These are phyloP conservation scores for Fusarium piperis DNA, from an alignment of 2,329 filamentous ascomycete genomes.

Conservation along the genomic window DNA sequence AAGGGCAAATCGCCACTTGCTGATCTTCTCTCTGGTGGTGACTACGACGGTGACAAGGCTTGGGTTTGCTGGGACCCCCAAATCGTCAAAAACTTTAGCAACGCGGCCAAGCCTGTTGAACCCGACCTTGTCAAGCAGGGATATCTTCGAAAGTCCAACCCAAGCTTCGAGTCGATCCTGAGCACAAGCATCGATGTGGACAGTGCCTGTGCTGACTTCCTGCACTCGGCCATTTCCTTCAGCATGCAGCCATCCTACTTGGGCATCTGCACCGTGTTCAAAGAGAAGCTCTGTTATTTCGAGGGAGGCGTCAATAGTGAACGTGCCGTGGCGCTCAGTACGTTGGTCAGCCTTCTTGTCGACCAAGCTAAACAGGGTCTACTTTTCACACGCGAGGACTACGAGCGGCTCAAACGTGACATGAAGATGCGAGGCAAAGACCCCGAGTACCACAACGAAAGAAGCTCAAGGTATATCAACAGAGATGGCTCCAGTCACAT, in stretches of 20 bases:
- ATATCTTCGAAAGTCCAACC: slow-evolving; percentile 60
- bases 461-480: slow-evolving; percentile 35
- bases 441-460: slow-evolving; percentile 57
- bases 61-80: slow-evolving; percentile 79
- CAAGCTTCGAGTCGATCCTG: slow-evolving; percentile 58
- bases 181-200: slow-evolving; percentile 42
- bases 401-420: slow-evolving; percentile 18
- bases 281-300: slow-evolving; percentile 71
- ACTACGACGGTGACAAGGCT: slow-evolving; percentile 83
- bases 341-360: slow-evolving; percentile 63
- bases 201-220: slow-evolving; percentile 53
- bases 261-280: slow-evolving; percentile 71
- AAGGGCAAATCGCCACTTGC: slow-evolving; percentile 72
- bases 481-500: slow-evolving; percentile 57
- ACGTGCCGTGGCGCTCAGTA: slow-evolving; percentile 60
- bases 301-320: slow-evolving; percentile 59
- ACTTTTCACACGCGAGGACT: slow-evolving; percentile 52
- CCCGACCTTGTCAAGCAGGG: slow-evolving; percentile 57
- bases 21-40: slow-evolving; percentile 78
- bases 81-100: slow-evolving; percentile 74
- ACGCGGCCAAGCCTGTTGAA: slow-evolving; percentile 53
- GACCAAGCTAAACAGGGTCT: slow-evolving; percentile 67
- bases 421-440: slow-evolving; percentile 43
- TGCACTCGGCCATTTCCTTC: slow-evolving; percentile 66
- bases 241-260: slow-evolving; percentile 66